Conservation (phyloP, 306 rosid species). For the Dalbergia cochinchinensis region DNA sequence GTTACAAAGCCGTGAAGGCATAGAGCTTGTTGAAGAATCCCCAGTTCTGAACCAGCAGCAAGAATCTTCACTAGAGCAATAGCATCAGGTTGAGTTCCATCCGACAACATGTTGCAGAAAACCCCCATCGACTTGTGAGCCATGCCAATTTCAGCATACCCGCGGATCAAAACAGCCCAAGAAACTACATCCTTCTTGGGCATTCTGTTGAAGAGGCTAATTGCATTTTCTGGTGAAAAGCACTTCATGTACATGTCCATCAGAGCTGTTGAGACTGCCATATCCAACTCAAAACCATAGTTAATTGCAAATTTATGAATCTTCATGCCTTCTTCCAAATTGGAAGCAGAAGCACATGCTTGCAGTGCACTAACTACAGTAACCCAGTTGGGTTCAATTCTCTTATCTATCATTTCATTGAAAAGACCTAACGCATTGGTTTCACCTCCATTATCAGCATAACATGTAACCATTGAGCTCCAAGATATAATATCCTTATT, state of each 20-base stretch:
- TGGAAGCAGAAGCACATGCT: constrained; percentile 65
- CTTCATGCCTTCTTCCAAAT: constrained; percentile 69
- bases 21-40: constrained; percentile 72
- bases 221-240: constrained; percentile 62
- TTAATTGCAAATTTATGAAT: constrained; percentile 63
- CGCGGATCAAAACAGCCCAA: constrained; percentile 77
- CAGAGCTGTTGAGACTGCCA: constrained; percentile 67
- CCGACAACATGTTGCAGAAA: constrained; percentile 63
- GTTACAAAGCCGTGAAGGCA: constrained; percentile 69
- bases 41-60: constrained; percentile 65
- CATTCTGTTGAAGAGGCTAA: constrained; percentile 65
- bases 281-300: constrained; percentile 65
- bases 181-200: constrained; percentile 80
- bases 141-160: constrained; percentile 76
- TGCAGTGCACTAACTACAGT: constrained; percentile 72
- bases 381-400: constrained; percentile 64
- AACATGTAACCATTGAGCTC: constrained; percentile 87
- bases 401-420: constrained; percentile 64
- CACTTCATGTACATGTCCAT: constrained; percentile 86
- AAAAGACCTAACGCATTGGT: constrained; percentile 61
- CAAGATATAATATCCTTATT: constrained; percentile 78
- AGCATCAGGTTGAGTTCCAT: constrained; percentile 68
- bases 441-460: constrained; percentile 68
- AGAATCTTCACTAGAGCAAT: constrained; percentile 81
- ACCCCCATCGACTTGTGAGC: constrained; percentile 62